Base-by-base conservation (phyloP, 75 land plant species). In the Ceratopteris richardii region DNA sequence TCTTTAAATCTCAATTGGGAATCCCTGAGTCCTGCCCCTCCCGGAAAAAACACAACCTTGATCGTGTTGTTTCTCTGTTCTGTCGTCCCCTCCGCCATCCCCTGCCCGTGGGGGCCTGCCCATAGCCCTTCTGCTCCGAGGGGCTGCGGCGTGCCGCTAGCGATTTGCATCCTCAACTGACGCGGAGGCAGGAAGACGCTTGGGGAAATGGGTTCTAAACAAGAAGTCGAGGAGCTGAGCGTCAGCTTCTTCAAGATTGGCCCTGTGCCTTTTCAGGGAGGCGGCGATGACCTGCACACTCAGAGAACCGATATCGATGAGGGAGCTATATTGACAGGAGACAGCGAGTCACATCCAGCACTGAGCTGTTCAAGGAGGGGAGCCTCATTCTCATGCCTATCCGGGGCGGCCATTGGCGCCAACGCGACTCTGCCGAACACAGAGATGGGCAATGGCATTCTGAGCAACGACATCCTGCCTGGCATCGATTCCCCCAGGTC, bases 361-460 rank as follows among this genome's bases (percentile, higher is more conserved):
- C 48, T 20, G 21, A 46, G 17, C 14, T 2, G 14, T 46, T 17
- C 43, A 3, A 65, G 58, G 39, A 60, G 73, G 29, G 78, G 79
- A 41, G 70, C 82, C 44, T 81, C 79, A 22, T 80, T 85, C 47
- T 78, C 89, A 30, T 78, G 89, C 31, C 54, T 90, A 16, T 83
- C 91, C 31, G 96, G 91, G 27, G 96, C 96, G 40, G 96, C 91
- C 14, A 40, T 90, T 36, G 82, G 96, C 64, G 96, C 91, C 23
- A 90, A 90, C 64, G 77, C 77, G 18, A 90, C 96, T 23, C 73
- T 86, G 25, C 87, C 82, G 10, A 90, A 86, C 66, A 86, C 87
- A 56, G 77, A 73, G 41, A 65, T 90, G 1, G 81, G 84, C 69
- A 86, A 86, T 68, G 96, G 96, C 44, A 61, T 75, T 7, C 56